These are phyloP conservation scores for Botrytis fabae DNA, from an alignment of 2,329 filamentous ascomycete species.

Conservation along the genomic window DNA sequence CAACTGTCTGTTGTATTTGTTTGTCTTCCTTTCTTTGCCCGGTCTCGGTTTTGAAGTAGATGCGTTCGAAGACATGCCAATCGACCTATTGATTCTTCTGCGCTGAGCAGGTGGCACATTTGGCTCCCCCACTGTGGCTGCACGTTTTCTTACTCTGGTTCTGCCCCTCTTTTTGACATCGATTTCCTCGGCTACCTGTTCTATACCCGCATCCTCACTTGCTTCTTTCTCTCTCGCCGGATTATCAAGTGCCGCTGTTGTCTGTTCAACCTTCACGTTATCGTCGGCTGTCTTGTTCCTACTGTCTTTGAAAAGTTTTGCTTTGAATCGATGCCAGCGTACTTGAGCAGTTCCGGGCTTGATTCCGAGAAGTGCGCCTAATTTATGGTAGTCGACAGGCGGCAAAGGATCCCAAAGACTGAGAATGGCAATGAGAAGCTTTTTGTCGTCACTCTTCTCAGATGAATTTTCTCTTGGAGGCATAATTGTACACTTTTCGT, in stretches of 20 bases:
- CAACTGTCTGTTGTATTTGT: not conserved
- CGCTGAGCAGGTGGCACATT: not conserved
- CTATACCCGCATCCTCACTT: not conserved
- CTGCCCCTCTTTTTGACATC: not conserved
- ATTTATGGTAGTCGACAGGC: not conserved
- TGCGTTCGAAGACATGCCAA: not conserved
- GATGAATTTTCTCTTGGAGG: not conserved
- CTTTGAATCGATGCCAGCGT: slow-evolving; percentile 3
- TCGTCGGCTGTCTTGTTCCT: not conserved
- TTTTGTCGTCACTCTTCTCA: not conserved
- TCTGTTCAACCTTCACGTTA: not conserved
- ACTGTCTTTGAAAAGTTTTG: not conserved
- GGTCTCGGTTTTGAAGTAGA: not conserved
- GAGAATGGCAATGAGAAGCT: not conserved
- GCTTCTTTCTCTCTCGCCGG: too few species aligned
- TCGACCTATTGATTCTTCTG: not conserved
- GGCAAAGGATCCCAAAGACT: not conserved
- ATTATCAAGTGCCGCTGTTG: not conserved
- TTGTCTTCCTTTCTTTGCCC: not conserved
- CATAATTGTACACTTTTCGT: not conserved
- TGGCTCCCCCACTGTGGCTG: not conserved
- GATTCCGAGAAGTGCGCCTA: not conserved
- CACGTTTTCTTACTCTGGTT: not conserved
- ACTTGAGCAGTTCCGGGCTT: not conserved
- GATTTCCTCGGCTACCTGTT: not conserved